Base-by-base conservation (phyloP, 2,329 filamentous ascomycete genomes). In the Paramyrothecium roridum region DNA sequence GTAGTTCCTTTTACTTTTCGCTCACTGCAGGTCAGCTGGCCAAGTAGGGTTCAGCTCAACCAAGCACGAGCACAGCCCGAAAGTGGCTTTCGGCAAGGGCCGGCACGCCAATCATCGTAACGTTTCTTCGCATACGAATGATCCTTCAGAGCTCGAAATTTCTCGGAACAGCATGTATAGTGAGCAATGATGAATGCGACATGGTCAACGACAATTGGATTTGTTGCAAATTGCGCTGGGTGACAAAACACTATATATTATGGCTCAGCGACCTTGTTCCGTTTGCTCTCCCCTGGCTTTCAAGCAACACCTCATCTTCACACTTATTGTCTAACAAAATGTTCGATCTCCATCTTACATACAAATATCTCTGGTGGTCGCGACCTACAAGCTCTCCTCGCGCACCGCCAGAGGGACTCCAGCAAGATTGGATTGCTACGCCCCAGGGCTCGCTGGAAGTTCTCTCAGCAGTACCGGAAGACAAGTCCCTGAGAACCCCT, bases 401-500 rank as follows among this genome's bases (percentile, higher is more conserved):
- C 19, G 57, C 58, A 3, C 52, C 57, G 2, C 79, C 79, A 0
- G 20, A 65, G 1, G 72, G 72, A 7, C 71, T 83, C 49, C 69
- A 72, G 54, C 73, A 78, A 11, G 68, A 67, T 48, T 80, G 73
- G 64, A 66, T 82, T 52, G 57, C 67, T 19, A 80, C 79, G 0
- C 63, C 73, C 3, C 67, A 67, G 3, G 80, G 80, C 2, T 66
- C 70, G 3, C 67, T 83, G n/a, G 80, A 83, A 61, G 62, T 83
- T 3, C 73, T 84, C 26, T 72, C 70, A 55, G 75, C 74, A n/a
- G 59, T 65, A 16, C 72, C 75, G 1, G 53, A 60, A 2, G 57
- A 55, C 20, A 52, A 46, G 43, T 43, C 53, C 3, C 54, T 56
- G 22, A 61, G 53, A 45, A 45, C 72, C 11, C 74, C 77, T 2